Conservation (phyloP, 1,284 basidiomycete genomes). For the Stygiomarasmius scandens region DNA sequence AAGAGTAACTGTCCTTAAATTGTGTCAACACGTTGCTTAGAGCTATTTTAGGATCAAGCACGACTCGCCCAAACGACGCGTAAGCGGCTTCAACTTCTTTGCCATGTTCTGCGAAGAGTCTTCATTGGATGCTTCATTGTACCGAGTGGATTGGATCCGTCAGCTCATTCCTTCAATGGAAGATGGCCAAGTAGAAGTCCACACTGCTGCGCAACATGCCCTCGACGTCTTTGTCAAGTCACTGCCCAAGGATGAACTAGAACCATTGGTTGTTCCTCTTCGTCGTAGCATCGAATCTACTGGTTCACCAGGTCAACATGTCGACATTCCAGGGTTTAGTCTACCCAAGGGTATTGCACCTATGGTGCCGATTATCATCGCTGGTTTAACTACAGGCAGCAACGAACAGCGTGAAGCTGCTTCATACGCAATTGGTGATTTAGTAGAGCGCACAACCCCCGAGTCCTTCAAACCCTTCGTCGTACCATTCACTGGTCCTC, state of each 20-base stretch:
- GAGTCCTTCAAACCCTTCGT: conserved; percentile 94
- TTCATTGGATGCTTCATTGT: conserved; percentile 78
- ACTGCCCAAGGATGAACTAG: conserved; percentile 90
- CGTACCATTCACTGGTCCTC: conserved; percentile 93
- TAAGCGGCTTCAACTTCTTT: conserved; percentile 80
- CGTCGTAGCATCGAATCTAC: conserved; percentile 88
- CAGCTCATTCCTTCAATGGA: conserved; percentile 88
- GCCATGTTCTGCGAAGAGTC: conserved; percentile 82
- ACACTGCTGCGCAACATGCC: conserved; percentile 83
- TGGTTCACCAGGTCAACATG: conserved; percentile 69
- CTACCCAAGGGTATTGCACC: conserved; percentile 90
- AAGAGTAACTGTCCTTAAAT: conserved; percentile 27
- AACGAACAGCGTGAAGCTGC: conserved; percentile 91
- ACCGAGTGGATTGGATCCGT: conserved; percentile 95
- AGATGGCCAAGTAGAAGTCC: conserved; percentile 74
- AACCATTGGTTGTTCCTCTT: conserved; percentile 86
- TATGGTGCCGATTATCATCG: conserved; percentile 87
- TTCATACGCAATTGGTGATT: conserved; percentile 92
- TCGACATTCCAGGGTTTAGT: conserved; percentile 84
- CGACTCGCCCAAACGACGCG: conserved; percentile 69
- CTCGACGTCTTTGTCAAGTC: conserved; percentile 91
- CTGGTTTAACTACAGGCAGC: conserved; percentile 81
- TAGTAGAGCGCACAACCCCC: conserved; percentile 90
- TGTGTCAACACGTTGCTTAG: conserved; percentile 9
- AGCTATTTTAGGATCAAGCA: conserved; percentile 70